phyloP scores from a whole-genome alignment of 2,329 filamentous ascomycete species.

The Didymella pomorum region DNA sequence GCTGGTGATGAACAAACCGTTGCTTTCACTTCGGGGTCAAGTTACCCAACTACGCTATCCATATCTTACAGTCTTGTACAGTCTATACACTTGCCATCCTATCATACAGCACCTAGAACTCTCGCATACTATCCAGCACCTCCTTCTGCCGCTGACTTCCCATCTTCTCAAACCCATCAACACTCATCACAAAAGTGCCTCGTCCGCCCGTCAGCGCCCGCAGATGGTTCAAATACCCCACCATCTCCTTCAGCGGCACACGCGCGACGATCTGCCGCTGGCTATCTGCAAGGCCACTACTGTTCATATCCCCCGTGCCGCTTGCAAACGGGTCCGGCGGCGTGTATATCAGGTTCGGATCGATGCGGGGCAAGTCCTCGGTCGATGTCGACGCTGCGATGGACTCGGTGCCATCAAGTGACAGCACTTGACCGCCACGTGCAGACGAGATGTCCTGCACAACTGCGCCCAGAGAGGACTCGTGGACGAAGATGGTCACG shows the following conservation, averaged over 20 bases:
- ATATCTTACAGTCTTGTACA: constrained; percentile 5
- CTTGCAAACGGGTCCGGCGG: constrained; percentile 82
- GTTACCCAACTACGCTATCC: neutral
- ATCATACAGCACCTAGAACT: constrained; percentile 26
- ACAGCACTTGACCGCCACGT: constrained; percentile 76
- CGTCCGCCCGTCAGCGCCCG: constrained; percentile 87
- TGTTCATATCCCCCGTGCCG: constrained; percentile 29
- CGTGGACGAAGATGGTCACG: constrained; percentile 84
- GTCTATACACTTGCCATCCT: neutral
- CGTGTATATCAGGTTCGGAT: constrained; percentile 79
- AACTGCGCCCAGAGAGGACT: constrained; percentile 79
- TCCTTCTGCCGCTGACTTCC: constrained; percentile 66
- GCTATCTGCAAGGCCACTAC: constrained; percentile 31
- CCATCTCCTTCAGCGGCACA: constrained; percentile 95
- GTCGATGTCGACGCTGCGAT: constrained; percentile 13
- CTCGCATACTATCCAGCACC: constrained; percentile 54
- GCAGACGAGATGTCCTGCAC: constrained; percentile 81
- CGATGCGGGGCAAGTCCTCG: constrained; percentile 61
- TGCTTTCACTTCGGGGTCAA: neutral
- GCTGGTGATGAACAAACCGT: neutral
- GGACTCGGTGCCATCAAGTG: constrained; percentile 61
- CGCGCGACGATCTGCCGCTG: constrained; percentile 75
- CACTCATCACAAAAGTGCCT: constrained; percentile 77
- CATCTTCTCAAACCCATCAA: constrained; percentile 76
- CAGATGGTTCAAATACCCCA: constrained; percentile 89